phyloP scores from a whole-genome alignment of 2,329 filamentous ascomycete genomes.

The Botrytis pseudocinerea region DNA sequence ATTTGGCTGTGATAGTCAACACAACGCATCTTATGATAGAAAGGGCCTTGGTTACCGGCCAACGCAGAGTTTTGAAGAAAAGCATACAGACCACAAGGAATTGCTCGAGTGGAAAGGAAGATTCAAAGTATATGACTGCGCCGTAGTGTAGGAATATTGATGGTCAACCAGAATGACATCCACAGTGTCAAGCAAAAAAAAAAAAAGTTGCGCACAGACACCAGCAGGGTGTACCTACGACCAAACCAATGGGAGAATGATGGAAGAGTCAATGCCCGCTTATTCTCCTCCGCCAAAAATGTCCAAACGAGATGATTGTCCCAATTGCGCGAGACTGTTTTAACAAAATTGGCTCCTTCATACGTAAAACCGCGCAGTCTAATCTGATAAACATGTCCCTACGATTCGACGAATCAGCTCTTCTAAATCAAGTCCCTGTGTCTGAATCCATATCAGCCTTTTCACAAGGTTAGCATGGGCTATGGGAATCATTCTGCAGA shows the following conservation, averaged over 20 bases:
- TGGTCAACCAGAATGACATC: background rate
- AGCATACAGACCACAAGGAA: background rate
- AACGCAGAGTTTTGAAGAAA: background rate
- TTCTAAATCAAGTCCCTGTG: background rate
- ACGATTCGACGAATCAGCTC: background rate
- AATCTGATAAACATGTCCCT: background rate
- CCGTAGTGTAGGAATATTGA: background rate
- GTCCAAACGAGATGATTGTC: background rate
- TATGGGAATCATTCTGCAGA: background rate
- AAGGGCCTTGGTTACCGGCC: background rate
- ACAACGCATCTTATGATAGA: background rate
- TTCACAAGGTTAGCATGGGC: background rate
- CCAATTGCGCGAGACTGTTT: background rate
- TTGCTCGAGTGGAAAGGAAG: background rate
- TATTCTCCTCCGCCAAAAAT: background rate
- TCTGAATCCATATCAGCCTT: background rate
- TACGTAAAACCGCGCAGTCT: background rate
- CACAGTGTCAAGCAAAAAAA: background rate
- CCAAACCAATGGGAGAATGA: background rate
- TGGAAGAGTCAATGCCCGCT: background rate
- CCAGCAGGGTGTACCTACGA: background rate
- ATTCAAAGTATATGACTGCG: background rate
- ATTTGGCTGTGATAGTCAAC: background rate
- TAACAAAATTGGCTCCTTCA: background rate
- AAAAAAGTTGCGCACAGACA: background rate